Percentiles rank a stretch among this genome's conserved stretches.
Evolutionary conservation across 441 rosid genomes (phyloP).

Genomic region (Rhodomyrtus psidioides): DNA sequence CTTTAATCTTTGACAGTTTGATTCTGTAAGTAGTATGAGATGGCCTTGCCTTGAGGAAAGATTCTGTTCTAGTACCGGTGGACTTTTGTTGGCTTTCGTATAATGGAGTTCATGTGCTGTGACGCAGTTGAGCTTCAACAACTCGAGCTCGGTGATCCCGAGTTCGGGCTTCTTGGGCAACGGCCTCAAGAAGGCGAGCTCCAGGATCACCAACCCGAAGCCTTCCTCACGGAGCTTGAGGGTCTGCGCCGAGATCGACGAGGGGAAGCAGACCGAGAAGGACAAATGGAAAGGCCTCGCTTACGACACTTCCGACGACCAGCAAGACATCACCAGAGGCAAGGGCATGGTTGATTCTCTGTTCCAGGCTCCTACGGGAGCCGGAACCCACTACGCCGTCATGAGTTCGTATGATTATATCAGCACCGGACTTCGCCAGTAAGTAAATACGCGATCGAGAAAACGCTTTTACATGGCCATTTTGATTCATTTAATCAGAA

Average conservation of each 20-base stretch:
- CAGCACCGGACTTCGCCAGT: neutral
- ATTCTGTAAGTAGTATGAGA: neutral
- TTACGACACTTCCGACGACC: neutral
- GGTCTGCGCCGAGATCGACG: neutral
- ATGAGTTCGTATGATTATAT: neutral
- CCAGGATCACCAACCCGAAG: neutral
- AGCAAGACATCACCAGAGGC: neutral
- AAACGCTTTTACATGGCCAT: neutral
- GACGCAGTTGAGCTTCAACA: neutral
- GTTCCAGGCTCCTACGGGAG: neutral
- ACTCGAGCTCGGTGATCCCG: neutral
- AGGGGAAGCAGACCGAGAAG: neutral
- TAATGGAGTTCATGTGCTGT: neutral
- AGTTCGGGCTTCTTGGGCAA: neutral
- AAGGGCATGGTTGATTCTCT: constrained; percentile 1
- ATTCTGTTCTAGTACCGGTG: neutral
- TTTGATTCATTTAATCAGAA: neutral
- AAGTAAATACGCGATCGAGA: neutral
- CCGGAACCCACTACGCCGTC: neutral
- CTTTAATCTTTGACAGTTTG: neutral
- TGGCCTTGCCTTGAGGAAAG: neutral
- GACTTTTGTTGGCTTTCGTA: neutral
- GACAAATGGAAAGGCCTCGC: neutral
- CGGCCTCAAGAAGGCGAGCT: neutral
- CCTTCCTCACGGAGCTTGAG: neutral